Conservation (phyloP, 495 filamentous ascomycete species). For the Chaetomium tenue region DNA sequence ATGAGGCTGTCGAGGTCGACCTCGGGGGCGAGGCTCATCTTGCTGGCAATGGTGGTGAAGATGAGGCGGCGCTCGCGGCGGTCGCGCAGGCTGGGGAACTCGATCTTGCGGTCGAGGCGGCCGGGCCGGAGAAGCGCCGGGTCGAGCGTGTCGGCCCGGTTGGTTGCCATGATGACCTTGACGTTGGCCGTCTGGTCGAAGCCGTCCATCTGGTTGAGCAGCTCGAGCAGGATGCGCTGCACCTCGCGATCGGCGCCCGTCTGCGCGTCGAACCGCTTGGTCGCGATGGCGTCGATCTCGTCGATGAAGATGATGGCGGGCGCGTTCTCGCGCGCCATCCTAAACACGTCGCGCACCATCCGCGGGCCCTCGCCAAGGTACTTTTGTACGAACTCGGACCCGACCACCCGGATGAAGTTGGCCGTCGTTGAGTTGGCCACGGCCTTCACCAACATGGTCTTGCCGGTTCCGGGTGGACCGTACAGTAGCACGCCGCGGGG, state of each 20-base stretch:
- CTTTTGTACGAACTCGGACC: conserved; percentile 98
- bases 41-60: conserved; percentile 90
- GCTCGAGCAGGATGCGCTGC: conserved; percentile 92
- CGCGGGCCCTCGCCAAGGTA: conserved; percentile 96
- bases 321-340: conserved; percentile 97
- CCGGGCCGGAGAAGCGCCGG: conserved; percentile 91
- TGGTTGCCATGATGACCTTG: conserved; percentile 99
- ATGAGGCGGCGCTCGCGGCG: conserved; percentile 91
- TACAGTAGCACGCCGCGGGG: conserved; percentile 95
- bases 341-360: conserved; percentile 98
- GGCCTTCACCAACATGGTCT: conserved; percentile 98
- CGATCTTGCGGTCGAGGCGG: conserved; percentile 95
- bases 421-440: conserved; percentile 98
- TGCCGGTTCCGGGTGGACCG: conserved; percentile 93
- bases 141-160: conserved; percentile 94
- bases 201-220: conserved; percentile 99
- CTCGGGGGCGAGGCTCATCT: conserved; percentile 95
- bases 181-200: conserved; percentile 98
- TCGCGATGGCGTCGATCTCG: conserved; percentile 98
- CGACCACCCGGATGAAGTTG: conserved; percentile 96
- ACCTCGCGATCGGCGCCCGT: conserved; percentile 97
- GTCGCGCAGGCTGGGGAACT: conserved; percentile 90
- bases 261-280: conserved; percentile 97
- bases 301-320: conserved; percentile 99
- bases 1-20: conserved; percentile 95